Base-by-base conservation (phyloP, 2,329 filamentous ascomycete species). In the Huntiella decipiens region DNA sequence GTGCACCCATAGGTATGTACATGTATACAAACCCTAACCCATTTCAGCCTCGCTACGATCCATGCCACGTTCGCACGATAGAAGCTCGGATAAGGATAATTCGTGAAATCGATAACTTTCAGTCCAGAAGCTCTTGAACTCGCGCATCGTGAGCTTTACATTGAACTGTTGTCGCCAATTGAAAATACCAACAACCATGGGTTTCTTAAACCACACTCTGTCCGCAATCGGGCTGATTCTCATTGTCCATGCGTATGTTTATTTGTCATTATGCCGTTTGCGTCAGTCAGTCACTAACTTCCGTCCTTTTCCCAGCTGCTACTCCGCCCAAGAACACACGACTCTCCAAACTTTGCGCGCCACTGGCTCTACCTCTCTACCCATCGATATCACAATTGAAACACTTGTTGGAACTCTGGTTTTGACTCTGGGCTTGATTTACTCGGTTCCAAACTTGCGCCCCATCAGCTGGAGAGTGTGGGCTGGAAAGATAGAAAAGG, bases 321-420 rank as follows among this genome's bases (percentile, higher is more conserved):
- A 96, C 64, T 98, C 91, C 44, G 86, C 87, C 40, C 82, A 94
- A 62, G 91, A 98, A 65, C 83, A 94, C 64, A 81, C 84, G 5
- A 70, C 77, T 16, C 73, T 93, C 43, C 74, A 78, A 54, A 73
- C 78, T 47, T 68, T 69, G 53, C 63, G 64, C 45, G 66, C 67
- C 32, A 61, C 67, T 45, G 63, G 66, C 28, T 55, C 64, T 2
- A 56, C 62, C 48, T 65, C 71, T 12, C 70, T 96, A 1, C 88
- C 91, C 0, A 63, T 82, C 51, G 91, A 98, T 57, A 92, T 98
- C 55, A 75, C 77, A 34, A 71, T 93, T 54, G 91, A 98, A 63
- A 86, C 87, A 1, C 67, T 96, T 12, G 60, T 82, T 38, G 82
- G 86, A 1, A 79, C 91, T 4, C 61, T 92, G 17, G 58, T 87